phyloP scores from a whole-genome alignment of 805 yeast species.

The Metschnikowia picachoensis region DNA sequence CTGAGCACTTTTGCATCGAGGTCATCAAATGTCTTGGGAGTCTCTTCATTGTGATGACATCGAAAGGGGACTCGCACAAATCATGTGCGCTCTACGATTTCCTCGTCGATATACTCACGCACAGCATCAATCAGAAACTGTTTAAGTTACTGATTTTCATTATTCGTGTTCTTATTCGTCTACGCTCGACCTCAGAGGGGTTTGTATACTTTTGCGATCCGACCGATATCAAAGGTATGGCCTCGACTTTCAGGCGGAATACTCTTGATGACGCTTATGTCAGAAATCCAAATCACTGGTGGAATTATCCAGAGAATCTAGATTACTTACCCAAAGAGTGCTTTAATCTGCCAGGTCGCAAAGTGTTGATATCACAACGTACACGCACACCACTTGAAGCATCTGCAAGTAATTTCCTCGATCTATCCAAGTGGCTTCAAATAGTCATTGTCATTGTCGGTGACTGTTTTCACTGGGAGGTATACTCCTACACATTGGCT shows the following conservation, averaged over 20 bases:
- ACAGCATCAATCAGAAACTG: constrained; percentile 32
- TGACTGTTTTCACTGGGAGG: constrained; percentile 62
- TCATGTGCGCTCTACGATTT: constrained; percentile 28
- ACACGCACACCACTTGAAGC: neutral
- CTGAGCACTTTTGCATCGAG: constrained; percentile 7
- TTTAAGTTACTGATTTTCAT: constrained; percentile 42
- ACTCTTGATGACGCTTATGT: constrained; percentile 17
- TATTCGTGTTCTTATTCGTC: constrained; percentile 50
- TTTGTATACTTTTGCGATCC: constrained; percentile 50
- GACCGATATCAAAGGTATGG: constrained; percentile 60
- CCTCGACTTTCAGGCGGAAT: constrained; percentile 56
- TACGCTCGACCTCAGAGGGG: constrained; percentile 46
- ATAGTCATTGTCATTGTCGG: constrained; percentile 48
- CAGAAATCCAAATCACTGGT: constrained; percentile 24
- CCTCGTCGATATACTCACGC: constrained; percentile 34
- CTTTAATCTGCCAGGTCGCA: constrained; percentile 38
- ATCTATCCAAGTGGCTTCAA: constrained; percentile 49
- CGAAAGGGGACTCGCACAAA: constrained; percentile 10
- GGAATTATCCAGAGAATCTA: constrained; percentile 62
- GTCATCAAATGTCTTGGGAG: constrained; percentile 25
- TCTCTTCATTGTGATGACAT: constrained; percentile 23
- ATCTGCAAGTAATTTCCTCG: constrained; percentile 23
- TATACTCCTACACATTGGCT: constrained; percentile 60
- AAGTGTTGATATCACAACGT: neutral
- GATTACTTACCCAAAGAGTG: constrained; percentile 44